Conservation (phyloP, 75 land plant genomes). For the Sequoiadendron giganteum region DNA sequence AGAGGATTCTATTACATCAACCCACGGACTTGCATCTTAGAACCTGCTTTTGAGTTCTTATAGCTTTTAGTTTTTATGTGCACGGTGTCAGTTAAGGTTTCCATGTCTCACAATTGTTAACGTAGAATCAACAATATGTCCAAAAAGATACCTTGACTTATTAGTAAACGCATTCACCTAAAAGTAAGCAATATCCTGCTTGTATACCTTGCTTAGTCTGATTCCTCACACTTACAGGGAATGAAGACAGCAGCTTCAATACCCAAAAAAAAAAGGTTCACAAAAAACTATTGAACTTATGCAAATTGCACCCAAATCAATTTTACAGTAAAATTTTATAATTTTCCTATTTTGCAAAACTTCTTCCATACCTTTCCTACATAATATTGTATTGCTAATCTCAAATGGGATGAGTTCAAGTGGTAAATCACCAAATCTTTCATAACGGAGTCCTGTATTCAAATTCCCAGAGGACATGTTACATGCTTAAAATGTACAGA, state of each 20-base stretch:
- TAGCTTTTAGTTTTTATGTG: too few species aligned
- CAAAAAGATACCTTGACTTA: neutral
- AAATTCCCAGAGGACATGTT: too few species aligned
- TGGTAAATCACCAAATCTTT: too few species aligned
- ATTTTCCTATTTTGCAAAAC: neutral
- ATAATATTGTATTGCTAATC: neutral
- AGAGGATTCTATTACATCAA: neutral
- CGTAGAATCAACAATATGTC: neutral
- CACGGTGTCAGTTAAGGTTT: neutral
- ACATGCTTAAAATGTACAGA: too few species aligned
- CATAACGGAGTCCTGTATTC: too few species aligned
- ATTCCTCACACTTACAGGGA: neutral
- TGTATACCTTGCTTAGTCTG: neutral
- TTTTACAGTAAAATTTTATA: too few species aligned
- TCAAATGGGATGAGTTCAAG: too few species aligned
- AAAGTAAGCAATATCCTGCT: neutral
- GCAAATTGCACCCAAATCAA: neutral
- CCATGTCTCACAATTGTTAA: neutral
- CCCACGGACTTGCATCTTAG: neutral
- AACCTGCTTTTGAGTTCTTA: too few species aligned
- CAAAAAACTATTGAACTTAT: neutral
- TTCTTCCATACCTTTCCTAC: neutral
- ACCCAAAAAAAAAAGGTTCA: neutral
- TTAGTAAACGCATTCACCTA: neutral
- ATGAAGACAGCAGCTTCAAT: neutral